Evolutionary conservation across 2,329 filamentous ascomycete species (phyloP), one percentile per base, ranked within the genome.

Genomic region (Lasiodiplodia theobromae): DNA sequence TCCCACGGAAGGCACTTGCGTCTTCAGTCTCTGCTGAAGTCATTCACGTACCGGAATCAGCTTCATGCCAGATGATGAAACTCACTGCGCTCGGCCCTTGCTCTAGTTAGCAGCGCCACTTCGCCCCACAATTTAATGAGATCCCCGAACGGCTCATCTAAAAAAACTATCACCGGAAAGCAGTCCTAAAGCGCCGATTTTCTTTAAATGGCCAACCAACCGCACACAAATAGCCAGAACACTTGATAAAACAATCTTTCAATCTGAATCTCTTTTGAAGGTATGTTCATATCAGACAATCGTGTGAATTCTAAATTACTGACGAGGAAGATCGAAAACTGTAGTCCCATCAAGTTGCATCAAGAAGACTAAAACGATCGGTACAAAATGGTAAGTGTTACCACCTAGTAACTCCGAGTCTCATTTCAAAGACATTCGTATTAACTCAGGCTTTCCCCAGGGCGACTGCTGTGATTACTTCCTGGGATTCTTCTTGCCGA

Each of bases 381-480:
- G 8, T 28, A 28, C 31, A 10, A 8, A 10, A 34, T 34, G 31
- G 31, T 34, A 34, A 34, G 31, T 34, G 2, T 10, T 34, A 10
- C 6, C 8, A 34, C 8, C 8, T 0, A 34, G 31, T 2, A 34
- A 34, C 6, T 10, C 31, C 6, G 8, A 10, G 31, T 3, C 6
- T 10, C 31, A 7, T 34, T 34, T 34, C 31, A 34, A 34, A 34
- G 31, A 34, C 28, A 4, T 28, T 5, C 28, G 28, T 28, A 28
- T 28, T 28, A 28, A 28, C 28, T 28, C 52, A 54, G 25, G 25
- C 12, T 11, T 23, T 44, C 10, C 12, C 11, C 14, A 49, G 58
- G 40, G 58, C 58, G 49, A 49, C 40, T 63, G 31, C 40, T 63
- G 58, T 21, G 21, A 2, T 49, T 63, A 63, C 34, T 28, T 51